Conservation (phyloP, 305 asterid species). For the Plantago coronopus region DNA sequence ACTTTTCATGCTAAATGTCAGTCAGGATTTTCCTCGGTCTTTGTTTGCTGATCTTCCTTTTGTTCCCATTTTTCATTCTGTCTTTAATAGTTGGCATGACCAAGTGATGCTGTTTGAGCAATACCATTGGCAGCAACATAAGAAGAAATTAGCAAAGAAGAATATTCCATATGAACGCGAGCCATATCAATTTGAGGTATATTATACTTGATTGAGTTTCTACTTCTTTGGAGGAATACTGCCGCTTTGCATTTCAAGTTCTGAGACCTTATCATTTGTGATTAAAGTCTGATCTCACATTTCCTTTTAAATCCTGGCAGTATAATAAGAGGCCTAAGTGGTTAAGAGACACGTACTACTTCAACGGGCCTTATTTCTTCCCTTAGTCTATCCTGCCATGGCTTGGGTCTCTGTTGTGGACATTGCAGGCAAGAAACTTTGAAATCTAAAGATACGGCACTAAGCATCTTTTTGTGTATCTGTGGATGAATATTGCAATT, state of each 20-base stretch:
- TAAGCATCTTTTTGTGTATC: no score
- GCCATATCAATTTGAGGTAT: constrained; percentile 75
- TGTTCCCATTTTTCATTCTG: constrained; percentile 8
- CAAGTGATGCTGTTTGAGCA: constrained; percentile 86
- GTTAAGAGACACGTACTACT: constrained; percentile 69
- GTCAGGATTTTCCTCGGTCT: background rate
- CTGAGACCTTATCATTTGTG: background rate
- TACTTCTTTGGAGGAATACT: background rate
- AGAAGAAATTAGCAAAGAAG: constrained; percentile 25
- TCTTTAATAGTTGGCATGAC: constrained; percentile 77
- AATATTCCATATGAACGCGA: constrained; percentile 61
- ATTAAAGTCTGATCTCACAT: constrained; percentile 17
- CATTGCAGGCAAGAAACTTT: no score
- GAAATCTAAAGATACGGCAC: no score
- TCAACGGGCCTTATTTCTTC: constrained; percentile 88
- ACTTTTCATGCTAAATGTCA: background rate
- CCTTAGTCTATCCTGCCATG: constrained; percentile 36
- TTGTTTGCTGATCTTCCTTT: constrained; percentile 1
- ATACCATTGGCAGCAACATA: constrained; percentile 88
- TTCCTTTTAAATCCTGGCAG: constrained; percentile 38
- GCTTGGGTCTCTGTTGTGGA: background rate
- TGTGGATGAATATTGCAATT: no score
- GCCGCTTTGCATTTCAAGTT: background rate
- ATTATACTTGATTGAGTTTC: constrained; percentile 19
- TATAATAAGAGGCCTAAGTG: constrained; percentile 67